These are phyloP conservation scores for Tephrocybe sp. DNA, from an alignment of 768 basidiomycete species.

Conservation along the genomic window DNA sequence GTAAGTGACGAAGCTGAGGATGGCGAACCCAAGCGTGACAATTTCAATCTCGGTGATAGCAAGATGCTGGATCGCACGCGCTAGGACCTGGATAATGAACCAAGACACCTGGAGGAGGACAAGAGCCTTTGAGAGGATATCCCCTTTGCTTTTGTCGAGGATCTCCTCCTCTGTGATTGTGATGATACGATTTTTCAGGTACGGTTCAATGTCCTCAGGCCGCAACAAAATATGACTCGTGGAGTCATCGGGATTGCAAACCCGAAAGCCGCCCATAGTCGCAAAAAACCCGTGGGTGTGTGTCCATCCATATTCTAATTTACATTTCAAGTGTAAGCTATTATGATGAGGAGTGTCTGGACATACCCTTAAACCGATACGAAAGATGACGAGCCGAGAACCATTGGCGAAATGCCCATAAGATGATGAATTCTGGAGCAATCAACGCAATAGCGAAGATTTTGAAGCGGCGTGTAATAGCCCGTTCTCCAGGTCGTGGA, in stretches of 20 bases:
- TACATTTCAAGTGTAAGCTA: not conserved
- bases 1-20: constrained; percentile 29
- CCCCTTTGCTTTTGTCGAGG: constrained; percentile 26
- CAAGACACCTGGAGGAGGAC: constrained; percentile 27
- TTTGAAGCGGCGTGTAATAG: not conserved
- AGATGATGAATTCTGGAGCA: constrained; percentile 22
- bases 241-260: not conserved
- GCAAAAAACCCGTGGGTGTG: constrained; percentile 27
- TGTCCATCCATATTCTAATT: constrained; percentile 19
- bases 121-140: constrained; percentile 6
- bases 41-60: constrained; percentile 30
- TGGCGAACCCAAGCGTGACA: constrained; percentile 26
- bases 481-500: constrained; percentile 2
- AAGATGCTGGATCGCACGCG: constrained; percentile 21
- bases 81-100: constrained; percentile 29
- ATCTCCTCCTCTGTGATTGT: constrained; percentile 19
- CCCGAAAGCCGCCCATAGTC: constrained; percentile 26
- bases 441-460: constrained; percentile 19
- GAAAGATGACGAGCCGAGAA: constrained; percentile 17
- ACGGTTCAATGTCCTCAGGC: constrained; percentile 3
- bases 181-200: constrained; percentile 1
- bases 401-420: constrained; percentile 23
- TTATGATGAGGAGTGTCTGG: not conserved
- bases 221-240: not conserved
- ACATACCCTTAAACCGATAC: constrained; percentile 1